Base-by-base conservation (phyloP, 2,329 filamentous ascomycete genomes). In the Xylariales sp. region DNA sequence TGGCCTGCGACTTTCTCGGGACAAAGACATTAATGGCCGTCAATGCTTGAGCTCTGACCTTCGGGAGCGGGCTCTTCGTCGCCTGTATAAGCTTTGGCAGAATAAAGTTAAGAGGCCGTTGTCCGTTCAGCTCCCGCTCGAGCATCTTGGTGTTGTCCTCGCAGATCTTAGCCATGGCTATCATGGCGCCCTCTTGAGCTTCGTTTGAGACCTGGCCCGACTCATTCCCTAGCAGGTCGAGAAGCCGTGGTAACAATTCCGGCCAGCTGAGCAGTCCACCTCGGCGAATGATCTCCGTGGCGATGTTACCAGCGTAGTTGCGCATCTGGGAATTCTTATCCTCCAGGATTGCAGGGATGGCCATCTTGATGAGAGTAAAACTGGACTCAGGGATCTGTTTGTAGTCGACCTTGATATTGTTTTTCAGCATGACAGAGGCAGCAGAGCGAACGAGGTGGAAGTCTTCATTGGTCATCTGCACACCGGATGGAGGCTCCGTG, bases 391-490 rank as follows among this genome's bases (percentile, higher is more conserved):
- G 75, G 45, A 96, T 88, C 40, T 78, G 71, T 59, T 85, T 85
- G 70, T 86, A 91, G 29, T 80, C 74, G 33, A 77, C 66, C 56
- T 79, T 84, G 60, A 97, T 77, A 57, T 94, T 89, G 65, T 96
- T 97, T 69, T 97, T 98, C 49, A 98, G 75, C 79, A 96, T 93
- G 55, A 97, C 82, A 40, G 87, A 90, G 18, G 91, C 90, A 10
- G 91, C 86, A 43, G 87, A 86, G 47, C 93, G 84, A 44, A 95
- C 83, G 35, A 88, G 68, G 60, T 85, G 77, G 67, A 88, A 83
- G 57, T 86, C 71, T 47, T 74, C 56, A 49, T 70, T 55, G 37
- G 72, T 76, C 51, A 78, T 76, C 50, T 70, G 69, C 56, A 86
- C 68, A 46, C 71, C 80, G 40, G 70, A 63, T 32, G 85, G 78